Percentiles rank a stretch among this genome's conserved stretches.
phyloP scores from a whole-genome alignment of 345 rosid genomes.

The Sisymbrium altissimum region DNA sequence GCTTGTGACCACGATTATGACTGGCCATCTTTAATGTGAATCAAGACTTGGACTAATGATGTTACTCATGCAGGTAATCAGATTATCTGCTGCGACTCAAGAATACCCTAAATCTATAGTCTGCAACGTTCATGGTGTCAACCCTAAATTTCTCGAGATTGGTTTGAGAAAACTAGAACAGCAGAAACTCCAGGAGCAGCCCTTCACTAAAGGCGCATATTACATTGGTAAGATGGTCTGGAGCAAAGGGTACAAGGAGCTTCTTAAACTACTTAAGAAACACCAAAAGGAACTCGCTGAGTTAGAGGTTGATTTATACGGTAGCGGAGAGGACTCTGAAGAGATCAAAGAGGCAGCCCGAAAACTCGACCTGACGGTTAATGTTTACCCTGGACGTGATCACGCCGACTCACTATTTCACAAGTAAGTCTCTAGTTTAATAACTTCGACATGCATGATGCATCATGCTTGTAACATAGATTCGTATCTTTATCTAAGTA shows the following conservation, averaged over 20 bases:
- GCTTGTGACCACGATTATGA: neutral
- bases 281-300: slow-evolving; percentile 70
- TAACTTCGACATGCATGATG: neutral
- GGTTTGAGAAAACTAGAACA: slow-evolving; percentile 62
- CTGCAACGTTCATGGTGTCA: slow-evolving; percentile 96
- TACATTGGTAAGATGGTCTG: slow-evolving; percentile 97
- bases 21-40: neutral
- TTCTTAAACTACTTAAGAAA: slow-evolving; percentile 61
- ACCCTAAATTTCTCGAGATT: slow-evolving; percentile 84
- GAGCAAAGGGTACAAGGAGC: slow-evolving; percentile 96
- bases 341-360: slow-evolving; percentile 60
- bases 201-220: slow-evolving; percentile 77
- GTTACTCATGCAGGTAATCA: slow-evolving; percentile 57
- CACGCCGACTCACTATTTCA: slow-evolving; percentile 87
- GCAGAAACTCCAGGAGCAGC: slow-evolving; percentile 44
- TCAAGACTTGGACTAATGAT: slow-evolving; percentile 6
- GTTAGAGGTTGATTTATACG: slow-evolving; percentile 78
- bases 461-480: neutral
- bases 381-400: slow-evolving; percentile 79
- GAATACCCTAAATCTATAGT: slow-evolving; percentile 72
- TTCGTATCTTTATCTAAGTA: neutral
- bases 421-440: slow-evolving; percentile 52
- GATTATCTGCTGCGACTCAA: slow-evolving; percentile 94
- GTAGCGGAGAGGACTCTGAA: slow-evolving; percentile 85
- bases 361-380: slow-evolving; percentile 52